phyloP scores from a whole-genome alignment of 495 filamentous ascomycete genomes.

The Neurospora intermedia region DNA sequence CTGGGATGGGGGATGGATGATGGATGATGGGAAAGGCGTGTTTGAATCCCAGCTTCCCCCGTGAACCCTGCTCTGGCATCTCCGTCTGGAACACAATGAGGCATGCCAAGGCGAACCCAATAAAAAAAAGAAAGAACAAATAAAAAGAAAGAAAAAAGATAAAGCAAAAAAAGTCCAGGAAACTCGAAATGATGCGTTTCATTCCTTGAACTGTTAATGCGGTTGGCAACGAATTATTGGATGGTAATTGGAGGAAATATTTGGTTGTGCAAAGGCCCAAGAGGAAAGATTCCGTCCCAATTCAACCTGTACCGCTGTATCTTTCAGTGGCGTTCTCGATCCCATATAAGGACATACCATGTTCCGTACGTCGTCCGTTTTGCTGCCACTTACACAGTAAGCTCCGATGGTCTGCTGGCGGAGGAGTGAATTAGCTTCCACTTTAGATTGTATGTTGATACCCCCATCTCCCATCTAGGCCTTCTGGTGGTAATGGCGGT shows the following conservation, averaged over 20 bases:
- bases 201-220: not conserved
- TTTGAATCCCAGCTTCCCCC: not conserved
- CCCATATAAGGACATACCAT: not conserved
- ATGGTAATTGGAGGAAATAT: not conserved
- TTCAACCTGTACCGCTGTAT: not conserved
- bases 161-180: not conserved
- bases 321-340: not conserved
- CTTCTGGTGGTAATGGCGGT: not conserved
- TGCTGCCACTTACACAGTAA: not conserved
- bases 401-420: not conserved
- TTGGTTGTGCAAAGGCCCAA: not conserved
- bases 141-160: not conserved
- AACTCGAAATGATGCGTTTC: not conserved
- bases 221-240: not conserved
- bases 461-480: not conserved
- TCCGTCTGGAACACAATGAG: not conserved
- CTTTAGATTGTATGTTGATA: not conserved
- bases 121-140: not conserved
- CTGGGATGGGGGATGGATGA: constrained; percentile 1
- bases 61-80: not conserved
- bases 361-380: not conserved
- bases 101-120: not conserved
- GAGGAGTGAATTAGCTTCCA: not conserved
- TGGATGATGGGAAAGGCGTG: constrained; percentile 5
- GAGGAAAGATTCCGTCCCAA: not conserved